Evolutionary conservation across 371 early-diverging fungal genomes (phyloP).

Genomic region (Mortierella sp.): DNA sequence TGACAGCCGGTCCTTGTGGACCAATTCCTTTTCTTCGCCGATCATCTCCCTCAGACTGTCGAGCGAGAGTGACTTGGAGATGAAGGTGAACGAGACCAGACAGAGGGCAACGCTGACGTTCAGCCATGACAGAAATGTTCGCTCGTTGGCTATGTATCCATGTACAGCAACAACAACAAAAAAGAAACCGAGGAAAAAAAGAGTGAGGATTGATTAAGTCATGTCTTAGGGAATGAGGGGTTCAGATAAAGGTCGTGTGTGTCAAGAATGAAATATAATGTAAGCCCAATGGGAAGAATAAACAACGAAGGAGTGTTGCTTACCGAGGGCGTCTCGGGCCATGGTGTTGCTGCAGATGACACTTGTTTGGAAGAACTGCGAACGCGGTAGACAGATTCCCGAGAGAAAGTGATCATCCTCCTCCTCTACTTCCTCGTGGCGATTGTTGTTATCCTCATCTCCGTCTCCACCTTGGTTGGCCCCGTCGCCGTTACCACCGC

Average conservation of each 20-base stretch:
- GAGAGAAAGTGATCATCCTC: slow-evolving; percentile 29
- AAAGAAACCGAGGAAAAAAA: background rate
- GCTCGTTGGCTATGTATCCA: slow-evolving; percentile 39
- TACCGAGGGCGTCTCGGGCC: slow-evolving; percentile 51
- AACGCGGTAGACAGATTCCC: slow-evolving; percentile 35
- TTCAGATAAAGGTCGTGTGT: background rate
- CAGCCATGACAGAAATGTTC: slow-evolving; percentile 49
- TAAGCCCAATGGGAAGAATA: background rate
- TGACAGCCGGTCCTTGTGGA: slow-evolving; percentile 19
- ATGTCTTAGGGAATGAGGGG: background rate
- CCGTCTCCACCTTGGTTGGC: too few relatives aligned
- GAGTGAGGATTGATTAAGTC: background rate
- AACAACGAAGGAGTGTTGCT: background rate
- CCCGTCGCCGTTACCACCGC: background rate
- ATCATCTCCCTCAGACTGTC: slow-evolving; percentile 1
- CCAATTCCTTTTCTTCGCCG: background rate
- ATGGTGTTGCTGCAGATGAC: slow-evolving; percentile 53
- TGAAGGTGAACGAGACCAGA: slow-evolving; percentile 40
- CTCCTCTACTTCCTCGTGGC: slow-evolving; percentile 9
- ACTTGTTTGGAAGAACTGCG: slow-evolving; percentile 42
- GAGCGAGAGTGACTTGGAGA: slow-evolving; percentile 24
- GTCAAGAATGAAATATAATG: background rate
- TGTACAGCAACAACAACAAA: too few relatives aligned
- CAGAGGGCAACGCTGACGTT: slow-evolving; percentile 24
- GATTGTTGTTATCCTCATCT: background rate